These are phyloP conservation scores for Mycena pura DNA, from an alignment of 768 basidiomycete species.

Conservation along the genomic window DNA sequence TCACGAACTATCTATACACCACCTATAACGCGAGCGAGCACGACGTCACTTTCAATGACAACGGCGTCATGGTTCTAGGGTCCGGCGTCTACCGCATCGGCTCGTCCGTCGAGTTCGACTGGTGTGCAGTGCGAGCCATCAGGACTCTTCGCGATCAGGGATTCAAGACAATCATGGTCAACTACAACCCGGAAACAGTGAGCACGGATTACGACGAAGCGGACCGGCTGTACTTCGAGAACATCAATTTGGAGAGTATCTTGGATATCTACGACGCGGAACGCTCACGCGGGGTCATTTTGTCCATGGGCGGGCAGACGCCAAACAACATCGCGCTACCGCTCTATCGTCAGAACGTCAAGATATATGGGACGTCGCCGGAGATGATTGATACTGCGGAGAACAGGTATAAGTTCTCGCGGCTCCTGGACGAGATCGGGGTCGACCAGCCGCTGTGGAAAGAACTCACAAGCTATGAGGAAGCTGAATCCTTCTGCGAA, in stretches of 20 bases:
- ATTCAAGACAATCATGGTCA: conserved; percentile 96
- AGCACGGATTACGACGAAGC: conserved; percentile 99
- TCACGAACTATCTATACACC: conserved; percentile 98
- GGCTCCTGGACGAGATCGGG: conserved; percentile 95
- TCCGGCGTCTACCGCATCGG: conserved; percentile 99
- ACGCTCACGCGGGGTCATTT: conserved; percentile 86
- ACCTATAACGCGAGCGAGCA: conserved; percentile 98
- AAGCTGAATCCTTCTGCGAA: conserved; percentile 88
- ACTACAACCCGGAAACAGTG: conserved; percentile 99
- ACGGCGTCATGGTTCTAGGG: conserved; percentile 96
- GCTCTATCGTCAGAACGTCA: conserved; percentile 95
- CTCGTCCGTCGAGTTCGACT: conserved; percentile 99
- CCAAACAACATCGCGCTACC: conserved; percentile 98
- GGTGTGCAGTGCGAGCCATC: conserved; percentile 98
- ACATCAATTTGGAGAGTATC: conserved; percentile 95
- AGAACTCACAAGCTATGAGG: conserved; percentile 90
- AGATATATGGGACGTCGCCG: conserved; percentile 97
- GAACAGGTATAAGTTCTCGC: conserved; percentile 99
- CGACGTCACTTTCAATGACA: conserved; percentile 87
- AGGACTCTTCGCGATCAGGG: conserved; percentile 95
- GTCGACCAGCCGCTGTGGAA: conserved; percentile 99
- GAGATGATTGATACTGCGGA: conserved; percentile 99
- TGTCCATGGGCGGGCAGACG: conserved; percentile 98
- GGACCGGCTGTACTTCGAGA: conserved; percentile 98
- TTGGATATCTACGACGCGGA: conserved; percentile 97